Conservation (phyloP, 2,329 filamentous ascomycete species). For the Blastomyces emzantsi region DNA sequence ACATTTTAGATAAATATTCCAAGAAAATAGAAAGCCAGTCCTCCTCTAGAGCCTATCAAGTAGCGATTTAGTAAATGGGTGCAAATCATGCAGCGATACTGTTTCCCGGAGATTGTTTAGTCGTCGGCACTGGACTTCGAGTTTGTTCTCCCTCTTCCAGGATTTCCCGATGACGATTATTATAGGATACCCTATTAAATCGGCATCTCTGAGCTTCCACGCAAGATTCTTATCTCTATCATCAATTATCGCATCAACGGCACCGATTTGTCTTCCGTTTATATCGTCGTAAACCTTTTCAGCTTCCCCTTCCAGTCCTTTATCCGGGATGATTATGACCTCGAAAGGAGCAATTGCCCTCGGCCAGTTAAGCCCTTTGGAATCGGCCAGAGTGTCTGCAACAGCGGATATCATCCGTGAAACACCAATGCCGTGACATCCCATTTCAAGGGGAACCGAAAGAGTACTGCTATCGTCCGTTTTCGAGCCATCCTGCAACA, state of each 20-base stretch:
- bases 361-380: constrained; percentile 78
- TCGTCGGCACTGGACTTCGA: constrained; percentile 71
- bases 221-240: constrained; percentile 60
- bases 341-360: constrained; percentile 77
- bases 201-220: constrained; percentile 87
- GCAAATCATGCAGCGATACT: constrained; percentile 45
- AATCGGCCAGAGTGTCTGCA: constrained; percentile 64
- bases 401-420: constrained; percentile 83
- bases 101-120: constrained; percentile 51
- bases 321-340: constrained; percentile 55
- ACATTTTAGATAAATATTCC: neutral
- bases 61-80: constrained; percentile 39
- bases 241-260: constrained; percentile 61
- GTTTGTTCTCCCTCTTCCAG: constrained; percentile 51
- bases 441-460: constrained; percentile 70
- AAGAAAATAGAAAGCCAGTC: neutral
- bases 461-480: constrained; percentile 4
- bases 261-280: constrained; percentile 18
- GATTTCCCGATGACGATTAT: constrained; percentile 66
- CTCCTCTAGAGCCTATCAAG: constrained; percentile 44
- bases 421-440: constrained; percentile 90
- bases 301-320: constrained; percentile 41
- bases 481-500: constrained; percentile 14
- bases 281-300: constrained; percentile 57
- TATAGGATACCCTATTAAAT: constrained; percentile 79